phyloP scores from a whole-genome alignment of 495 filamentous ascomycete genomes.

The Penicillium verhagenii region DNA sequence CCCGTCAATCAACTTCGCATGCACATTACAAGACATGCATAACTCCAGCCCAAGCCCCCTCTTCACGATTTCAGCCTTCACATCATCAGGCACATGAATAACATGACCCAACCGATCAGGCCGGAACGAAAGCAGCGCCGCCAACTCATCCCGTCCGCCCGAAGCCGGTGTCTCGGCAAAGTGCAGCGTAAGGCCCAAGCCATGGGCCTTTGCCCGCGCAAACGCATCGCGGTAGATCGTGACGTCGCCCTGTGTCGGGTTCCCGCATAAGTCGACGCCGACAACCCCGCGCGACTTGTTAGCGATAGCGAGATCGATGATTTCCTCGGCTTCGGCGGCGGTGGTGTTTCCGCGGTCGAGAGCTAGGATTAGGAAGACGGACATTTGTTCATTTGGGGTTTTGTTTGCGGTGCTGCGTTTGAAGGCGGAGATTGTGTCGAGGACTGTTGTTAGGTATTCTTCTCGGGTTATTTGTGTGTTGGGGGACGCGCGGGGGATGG shows the following conservation, averaged over 20 bases:
- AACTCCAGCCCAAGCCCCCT: conserved; percentile 66
- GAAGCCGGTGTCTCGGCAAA: conserved; percentile 67
- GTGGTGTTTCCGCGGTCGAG: conserved; percentile 65
- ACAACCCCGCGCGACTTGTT: conserved; percentile 61
- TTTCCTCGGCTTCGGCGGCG: conserved; percentile 52
- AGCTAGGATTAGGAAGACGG: conserved; percentile 68
- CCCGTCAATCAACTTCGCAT: conserved; percentile 68
- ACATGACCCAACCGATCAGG: conserved; percentile 80
- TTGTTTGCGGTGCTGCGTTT: conserved; percentile 23
- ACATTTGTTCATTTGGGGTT: conserved; percentile 46
- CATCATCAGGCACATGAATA: conserved; percentile 62
- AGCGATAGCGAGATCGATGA: conserved; percentile 60
- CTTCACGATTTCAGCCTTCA: conserved; percentile 54
- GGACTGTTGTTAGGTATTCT: conserved; percentile 64
- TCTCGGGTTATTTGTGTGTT: conserved; percentile 52
- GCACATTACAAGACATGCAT: conserved; percentile 79
- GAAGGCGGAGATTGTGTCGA: conserved; percentile 56
- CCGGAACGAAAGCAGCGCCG: conserved; percentile 57
- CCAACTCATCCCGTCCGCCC: conserved; percentile 55
- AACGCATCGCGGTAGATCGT: conserved; percentile 57
- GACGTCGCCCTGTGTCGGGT: conserved; percentile 64
- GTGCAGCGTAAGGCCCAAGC: conserved; percentile 69
- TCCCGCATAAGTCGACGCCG: conserved; percentile 77
- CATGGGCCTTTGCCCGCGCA: conserved; percentile 46
- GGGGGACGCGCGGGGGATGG: conserved; percentile 67